phyloP scores from a whole-genome alignment of 139 green algal genomes.

The Tetraselmis chui region DNA sequence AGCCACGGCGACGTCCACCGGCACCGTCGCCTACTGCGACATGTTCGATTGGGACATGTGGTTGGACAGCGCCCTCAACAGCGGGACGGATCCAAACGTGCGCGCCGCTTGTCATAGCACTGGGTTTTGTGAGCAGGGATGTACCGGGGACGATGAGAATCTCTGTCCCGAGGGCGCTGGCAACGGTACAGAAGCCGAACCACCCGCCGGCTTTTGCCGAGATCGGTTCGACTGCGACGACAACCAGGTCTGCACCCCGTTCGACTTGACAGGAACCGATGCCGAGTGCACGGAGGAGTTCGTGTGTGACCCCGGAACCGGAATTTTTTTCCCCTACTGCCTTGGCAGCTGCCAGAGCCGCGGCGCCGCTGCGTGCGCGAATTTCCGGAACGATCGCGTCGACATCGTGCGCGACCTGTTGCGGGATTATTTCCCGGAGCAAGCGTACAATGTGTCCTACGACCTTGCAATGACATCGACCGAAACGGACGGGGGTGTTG shows the following conservation, averaged over 20 bases:
- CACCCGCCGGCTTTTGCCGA: neutral
- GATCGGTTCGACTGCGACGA: neutral
- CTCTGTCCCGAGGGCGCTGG: neutral
- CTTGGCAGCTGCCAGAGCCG: neutral
- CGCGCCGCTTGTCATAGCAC: neutral
- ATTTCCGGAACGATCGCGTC: neutral
- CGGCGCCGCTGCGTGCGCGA: neutral
- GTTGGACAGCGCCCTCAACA: neutral
- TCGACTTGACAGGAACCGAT: neutral
- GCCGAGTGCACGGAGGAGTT: neutral
- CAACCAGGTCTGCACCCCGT: neutral
- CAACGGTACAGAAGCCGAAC: neutral
- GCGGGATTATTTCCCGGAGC: no score
- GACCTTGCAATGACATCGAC: no score
- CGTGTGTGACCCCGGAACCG: neutral
- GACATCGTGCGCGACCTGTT: neutral
- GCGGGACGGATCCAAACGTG: neutral
- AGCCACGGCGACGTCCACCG: neutral
- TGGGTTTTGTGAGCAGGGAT: neutral
- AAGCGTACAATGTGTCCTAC: no score
- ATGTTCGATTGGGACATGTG: neutral
- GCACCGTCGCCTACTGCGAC: neutral
- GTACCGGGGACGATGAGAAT: neutral
- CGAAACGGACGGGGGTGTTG: no score
- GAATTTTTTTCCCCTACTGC: neutral